These are phyloP conservation scores for Fulvia fulva DNA, from an alignment of 2,329 filamentous ascomycete species.

Conservation along the genomic window DNA sequence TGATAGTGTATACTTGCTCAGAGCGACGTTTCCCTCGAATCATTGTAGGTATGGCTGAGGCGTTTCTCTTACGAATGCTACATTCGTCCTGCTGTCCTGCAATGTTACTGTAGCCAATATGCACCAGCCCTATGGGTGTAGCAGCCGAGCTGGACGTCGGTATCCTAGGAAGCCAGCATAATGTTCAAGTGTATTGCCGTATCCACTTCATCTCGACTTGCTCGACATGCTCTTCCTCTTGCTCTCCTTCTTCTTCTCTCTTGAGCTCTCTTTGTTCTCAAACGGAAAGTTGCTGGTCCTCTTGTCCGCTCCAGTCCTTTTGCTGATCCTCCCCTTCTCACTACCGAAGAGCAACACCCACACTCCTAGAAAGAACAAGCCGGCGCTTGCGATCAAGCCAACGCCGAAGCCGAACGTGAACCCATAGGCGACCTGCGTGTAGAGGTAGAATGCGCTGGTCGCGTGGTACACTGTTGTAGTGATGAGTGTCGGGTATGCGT, in stretches of 20 bases:
- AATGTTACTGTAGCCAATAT: not conserved
- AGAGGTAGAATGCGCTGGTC: slow-evolving; percentile 61
- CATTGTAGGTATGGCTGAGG: not conserved
- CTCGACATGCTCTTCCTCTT: slow-evolving; percentile 25
- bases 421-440: slow-evolving; percentile 58
- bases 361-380: slow-evolving; percentile 58
- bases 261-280: slow-evolving; percentile 45
- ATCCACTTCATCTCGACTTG: slow-evolving; percentile 15
- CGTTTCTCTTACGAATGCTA: not conserved
- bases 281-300: slow-evolving; percentile 64
- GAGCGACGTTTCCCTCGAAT: not conserved
- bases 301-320: slow-evolving; percentile 64
- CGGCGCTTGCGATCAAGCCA: slow-evolving; percentile 55
- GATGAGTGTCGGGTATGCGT: slow-evolving; percentile 61
- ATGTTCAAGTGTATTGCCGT: not conserved
- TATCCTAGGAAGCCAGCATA: not conserved
- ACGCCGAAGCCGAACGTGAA: slow-evolving; percentile 55
- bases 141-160: not conserved
- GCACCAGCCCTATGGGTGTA: not conserved
- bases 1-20: not conserved
- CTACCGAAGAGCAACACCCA: slow-evolving; percentile 62
- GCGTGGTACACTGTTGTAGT: slow-evolving; percentile 64
- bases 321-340: slow-evolving; percentile 53
- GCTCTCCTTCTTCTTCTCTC: slow-evolving; percentile 31
- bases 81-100: not conserved